Evolutionary conservation across 2,329 filamentous ascomycete species (phyloP), one percentile per base, ranked within the genome.

Genomic region (Alternaria sp.): DNA sequence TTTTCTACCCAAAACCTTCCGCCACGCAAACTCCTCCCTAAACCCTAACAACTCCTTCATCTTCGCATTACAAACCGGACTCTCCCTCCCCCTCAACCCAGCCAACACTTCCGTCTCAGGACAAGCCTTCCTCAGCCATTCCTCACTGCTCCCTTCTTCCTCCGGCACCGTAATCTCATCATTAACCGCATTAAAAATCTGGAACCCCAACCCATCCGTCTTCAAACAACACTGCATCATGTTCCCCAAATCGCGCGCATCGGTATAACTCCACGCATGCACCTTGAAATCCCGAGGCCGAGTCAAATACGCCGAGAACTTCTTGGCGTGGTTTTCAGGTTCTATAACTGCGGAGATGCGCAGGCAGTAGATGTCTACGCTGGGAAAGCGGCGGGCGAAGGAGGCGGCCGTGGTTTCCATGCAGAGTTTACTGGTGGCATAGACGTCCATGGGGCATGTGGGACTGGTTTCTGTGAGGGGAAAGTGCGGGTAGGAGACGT

Each of bases 161-260:
- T 66, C 61, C 19, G 49, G 60, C 32, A 69, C 51, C 3, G 87
- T 89, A 62, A 87, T 88, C 15, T 83, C 85, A 71, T 88, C 84
- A 70, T 89, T 90, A 0, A 86, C 87, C 4, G 86, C 87, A 72
- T 90, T 90, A 74, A 89, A 89, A 0, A 89, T 79, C 70, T 89
- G 86, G 65, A 86, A 90, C 0, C 87, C 87, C 23, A 90, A 67
- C 0, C 86, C 86, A 70, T 82, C 80, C 63, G 83, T 85, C 65
- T 81, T n/a, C n/a, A 89, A 79, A 13, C 81, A 83, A 19, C 84
- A 70, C 60, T 88, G 78, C 65, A 86, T 87, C 66, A 90, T 88
- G 69, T 86, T 85, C 0, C 87, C 88, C 21, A 90, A 70, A 69
- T 89, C 87, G 3, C 87, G 74, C 2, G 85, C 86, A 74, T 90